Evolutionary conservation across 345 rosid genomes (phyloP).

Genomic region (Brassica cretica): DNA sequence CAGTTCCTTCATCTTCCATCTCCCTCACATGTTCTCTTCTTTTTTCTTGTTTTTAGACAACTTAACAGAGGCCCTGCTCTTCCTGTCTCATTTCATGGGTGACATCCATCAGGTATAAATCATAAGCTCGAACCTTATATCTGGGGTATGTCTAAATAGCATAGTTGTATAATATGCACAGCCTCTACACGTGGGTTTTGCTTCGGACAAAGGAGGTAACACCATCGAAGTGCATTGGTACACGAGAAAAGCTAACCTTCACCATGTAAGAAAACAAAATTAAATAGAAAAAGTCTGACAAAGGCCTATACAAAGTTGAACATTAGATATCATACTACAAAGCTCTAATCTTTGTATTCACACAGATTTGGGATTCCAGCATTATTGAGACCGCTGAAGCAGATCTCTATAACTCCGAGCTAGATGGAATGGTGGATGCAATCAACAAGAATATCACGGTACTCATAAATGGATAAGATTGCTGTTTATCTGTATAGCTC

Average conservation of each 20-base stretch:
- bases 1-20: neutral
- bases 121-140: neutral
- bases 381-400: conserved; percentile 76
- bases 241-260: conserved; percentile 70
- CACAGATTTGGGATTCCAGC: conserved; percentile 74
- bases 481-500: neutral
- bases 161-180: conserved; percentile 41
- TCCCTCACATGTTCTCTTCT: conserved; percentile 3
- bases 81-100: conserved; percentile 83
- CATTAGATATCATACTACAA: neutral
- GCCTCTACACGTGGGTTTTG: conserved; percentile 83
- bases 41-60: conserved; percentile 53
- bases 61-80: conserved; percentile 87
- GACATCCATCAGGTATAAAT: conserved; percentile 80
- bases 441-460: conserved; percentile 73
- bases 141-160: neutral
- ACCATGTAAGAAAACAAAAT: conserved; percentile 56
- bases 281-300: neutral
- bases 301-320: neutral
- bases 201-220: conserved; percentile 80
- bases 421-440: conserved; percentile 59
- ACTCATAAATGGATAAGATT: neutral
- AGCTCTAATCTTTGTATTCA: neutral
- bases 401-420: conserved; percentile 48
- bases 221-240: conserved; percentile 87